Base-by-base conservation (phyloP, 306 rosid genomes). In the Dicorynia guianensis region DNA sequence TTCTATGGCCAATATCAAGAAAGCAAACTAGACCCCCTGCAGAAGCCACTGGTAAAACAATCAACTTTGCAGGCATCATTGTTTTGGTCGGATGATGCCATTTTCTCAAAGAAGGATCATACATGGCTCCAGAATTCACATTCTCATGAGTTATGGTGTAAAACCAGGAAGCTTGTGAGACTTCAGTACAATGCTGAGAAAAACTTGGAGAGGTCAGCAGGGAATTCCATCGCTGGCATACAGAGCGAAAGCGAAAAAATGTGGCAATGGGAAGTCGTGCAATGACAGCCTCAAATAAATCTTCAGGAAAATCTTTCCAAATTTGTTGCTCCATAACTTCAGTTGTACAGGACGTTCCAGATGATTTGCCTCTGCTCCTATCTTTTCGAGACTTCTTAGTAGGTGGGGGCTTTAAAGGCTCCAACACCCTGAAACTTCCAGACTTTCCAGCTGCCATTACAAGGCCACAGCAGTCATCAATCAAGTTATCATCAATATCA, bases 11-110 rank as follows among this genome's bases (percentile, higher is more conserved):
- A 52, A 85, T 72, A 80, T 89, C 98, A 64, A 85, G 89, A 72
- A 90, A 86, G 83, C 98, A 96, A 33, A 96, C 93, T 53, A 96
- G 86, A 25, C 99, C 98, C 53, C 99, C 99, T 4, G 96, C 97
- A 69, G 98, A 96, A 68, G 99, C 98, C 79, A 88, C 92, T 12
- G 98, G 99, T 54, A 85, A 67, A 72, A 87, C 76, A 36, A 89
- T 85, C 76, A 78, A 52, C 67, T 88, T 79, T 8, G 83, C 40
- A 39, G 88, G 98, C 69, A 85, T 81, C 48, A 87, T 77, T 70
- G 88, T 86, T 80, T 81, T 76, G 71, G 88, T 74, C 19, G 84
- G 96, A 69, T 92, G 92, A 82, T 89, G 85, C 99, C 99, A 96
- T 77, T 96, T 96, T 85, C 84, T 90, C 79, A 67, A 38, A 82